phyloP scores from a whole-genome alignment of 2,329 filamentous ascomycete genomes.

The Triangularia verruculosa region DNA sequence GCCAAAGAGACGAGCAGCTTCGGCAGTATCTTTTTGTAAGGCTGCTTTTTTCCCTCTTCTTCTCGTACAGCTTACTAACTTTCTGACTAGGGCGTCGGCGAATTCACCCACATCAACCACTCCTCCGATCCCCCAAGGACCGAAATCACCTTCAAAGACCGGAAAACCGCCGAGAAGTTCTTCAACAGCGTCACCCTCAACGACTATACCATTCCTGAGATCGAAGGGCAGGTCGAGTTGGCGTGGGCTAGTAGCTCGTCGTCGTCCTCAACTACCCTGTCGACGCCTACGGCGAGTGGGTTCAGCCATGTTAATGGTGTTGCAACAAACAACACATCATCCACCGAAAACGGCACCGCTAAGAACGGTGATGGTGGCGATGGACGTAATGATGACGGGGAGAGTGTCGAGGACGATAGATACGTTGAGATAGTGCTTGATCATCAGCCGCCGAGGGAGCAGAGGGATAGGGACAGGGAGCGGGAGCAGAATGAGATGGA shows the following conservation, averaged over 20 bases:
- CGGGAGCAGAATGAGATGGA: constrained; percentile 45
- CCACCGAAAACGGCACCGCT: constrained; percentile 29
- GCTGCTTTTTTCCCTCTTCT: constrained; percentile 38
- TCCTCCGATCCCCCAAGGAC: constrained; percentile 40
- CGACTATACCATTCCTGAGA: constrained; percentile 56
- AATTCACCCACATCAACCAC: constrained; percentile 57
- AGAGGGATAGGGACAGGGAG: constrained; percentile 30
- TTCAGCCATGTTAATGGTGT: constrained; percentile 2
- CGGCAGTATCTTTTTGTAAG: constrained; percentile 69
- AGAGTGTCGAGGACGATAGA: constrained; percentile 20
- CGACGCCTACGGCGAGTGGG: constrained; percentile 11
- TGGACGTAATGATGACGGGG: constrained; percentile 45
- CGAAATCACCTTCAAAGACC: constrained; percentile 62
- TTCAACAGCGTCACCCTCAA: constrained; percentile 51
- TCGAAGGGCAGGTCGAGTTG: constrained; percentile 62
- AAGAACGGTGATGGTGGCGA: constrained; percentile 42
- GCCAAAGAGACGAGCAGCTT: constrained; percentile 65
- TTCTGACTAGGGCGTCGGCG: constrained; percentile 53
- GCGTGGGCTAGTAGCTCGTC: constrained; percentile 51
- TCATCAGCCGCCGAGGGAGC: constrained; percentile 29
- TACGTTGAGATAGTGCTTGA: constrained; percentile 28
- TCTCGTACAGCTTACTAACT: constrained; percentile 28
- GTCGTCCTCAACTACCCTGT: constrained; percentile 15
- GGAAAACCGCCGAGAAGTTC: constrained; percentile 69
- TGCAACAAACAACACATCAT: neutral